Evolutionary conservation across 164 flowering plant genomes (phyloP).

Genomic region (Magnolia sinica): DNA sequence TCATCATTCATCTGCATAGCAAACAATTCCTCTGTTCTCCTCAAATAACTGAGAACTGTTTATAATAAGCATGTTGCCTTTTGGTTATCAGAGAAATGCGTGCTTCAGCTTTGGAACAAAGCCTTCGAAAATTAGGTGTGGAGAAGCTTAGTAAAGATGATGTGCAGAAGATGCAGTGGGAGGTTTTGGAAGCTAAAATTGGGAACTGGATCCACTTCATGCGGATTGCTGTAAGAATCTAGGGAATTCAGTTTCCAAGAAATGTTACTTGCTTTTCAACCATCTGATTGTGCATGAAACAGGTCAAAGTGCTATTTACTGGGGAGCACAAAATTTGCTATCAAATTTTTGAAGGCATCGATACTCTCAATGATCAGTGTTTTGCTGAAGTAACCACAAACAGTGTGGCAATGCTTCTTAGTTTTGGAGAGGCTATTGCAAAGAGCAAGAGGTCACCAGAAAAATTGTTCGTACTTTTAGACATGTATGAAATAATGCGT

Average conservation of each 20-base stretch:
- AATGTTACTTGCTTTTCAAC: conserved; percentile 7
- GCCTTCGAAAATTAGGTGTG: conserved; percentile 82
- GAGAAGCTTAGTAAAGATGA: conserved; percentile 88
- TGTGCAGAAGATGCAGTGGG: conserved; percentile 98
- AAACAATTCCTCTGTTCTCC: neutral
- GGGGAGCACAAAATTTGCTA: conserved; percentile 85
- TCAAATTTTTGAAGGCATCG: conserved; percentile 77
- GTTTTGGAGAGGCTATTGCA: conserved; percentile 98
- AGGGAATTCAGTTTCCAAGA: neutral
- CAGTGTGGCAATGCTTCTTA: conserved; percentile 79
- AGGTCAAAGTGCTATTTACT: conserved; percentile 90
- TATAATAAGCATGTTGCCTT: neutral
- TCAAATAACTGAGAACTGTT: neutral
- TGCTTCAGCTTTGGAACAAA: conserved; percentile 72
- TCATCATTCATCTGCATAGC: too few relatives aligned
- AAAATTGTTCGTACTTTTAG: conserved; percentile 86
- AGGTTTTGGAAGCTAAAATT: conserved; percentile 86
- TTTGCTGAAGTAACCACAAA: conserved; percentile 87
- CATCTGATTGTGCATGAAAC: conserved; percentile 30
- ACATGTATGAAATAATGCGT: conserved; percentile 96
- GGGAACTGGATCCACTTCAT: conserved; percentile 90
- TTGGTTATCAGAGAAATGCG: conserved; percentile 66
- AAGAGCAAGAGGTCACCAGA: conserved; percentile 98
- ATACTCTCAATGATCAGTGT: conserved; percentile 64
- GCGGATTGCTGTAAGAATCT: conserved; percentile 75